Evolutionary conservation across 2,329 filamentous ascomycete genomes (phyloP).

Genomic region (Diplodia intermedia): DNA sequence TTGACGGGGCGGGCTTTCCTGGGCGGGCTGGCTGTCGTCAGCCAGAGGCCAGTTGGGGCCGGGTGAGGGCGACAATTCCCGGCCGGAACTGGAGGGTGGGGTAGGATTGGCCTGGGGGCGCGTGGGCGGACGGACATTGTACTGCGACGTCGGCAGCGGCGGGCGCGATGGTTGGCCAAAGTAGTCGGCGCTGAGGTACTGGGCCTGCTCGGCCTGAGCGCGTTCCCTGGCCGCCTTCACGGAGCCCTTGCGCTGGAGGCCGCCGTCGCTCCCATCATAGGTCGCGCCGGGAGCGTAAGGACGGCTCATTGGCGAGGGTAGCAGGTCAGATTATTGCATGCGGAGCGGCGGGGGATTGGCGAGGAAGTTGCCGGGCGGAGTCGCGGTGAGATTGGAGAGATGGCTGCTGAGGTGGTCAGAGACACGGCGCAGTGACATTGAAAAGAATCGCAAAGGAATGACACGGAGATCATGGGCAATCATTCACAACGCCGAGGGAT

Average conservation of each 20-base stretch:
- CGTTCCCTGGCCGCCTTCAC: conserved; percentile 46
- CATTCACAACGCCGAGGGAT: no score
- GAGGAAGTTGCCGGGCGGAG: conserved; percentile 11
- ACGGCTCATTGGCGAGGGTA: conserved; percentile 47
- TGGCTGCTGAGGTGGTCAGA: conserved; percentile 20
- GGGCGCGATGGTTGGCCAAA: conserved; percentile 45
- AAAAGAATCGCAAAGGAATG: conserved; percentile 13
- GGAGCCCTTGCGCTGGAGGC: conserved; percentile 43
- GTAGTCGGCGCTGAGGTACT: conserved; percentile 34
- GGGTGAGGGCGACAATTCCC: conserved; percentile 40
- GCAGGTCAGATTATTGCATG: conserved; percentile 40
- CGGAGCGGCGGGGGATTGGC: conserved; percentile 30
- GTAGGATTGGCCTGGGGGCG: conserved; percentile 35
- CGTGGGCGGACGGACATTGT: conserved; percentile 33
- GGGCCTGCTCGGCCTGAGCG: conserved; percentile 44
- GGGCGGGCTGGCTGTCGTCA: conserved; percentile 42
- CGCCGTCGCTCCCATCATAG: conserved; percentile 40
- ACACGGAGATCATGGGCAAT: conserved; percentile 19
- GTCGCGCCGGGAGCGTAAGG: conserved; percentile 44
- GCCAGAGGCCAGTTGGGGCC: conserved; percentile 57
- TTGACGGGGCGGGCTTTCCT: conserved; percentile 42
- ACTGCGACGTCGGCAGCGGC: conserved; percentile 44
- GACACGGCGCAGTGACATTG: conserved; percentile 13
- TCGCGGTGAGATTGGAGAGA: conserved; percentile 17
- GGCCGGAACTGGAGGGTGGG: conserved; percentile 35